Base-by-base conservation (phyloP, 441 rosid species). In the Erysimum pusillum region DNA sequence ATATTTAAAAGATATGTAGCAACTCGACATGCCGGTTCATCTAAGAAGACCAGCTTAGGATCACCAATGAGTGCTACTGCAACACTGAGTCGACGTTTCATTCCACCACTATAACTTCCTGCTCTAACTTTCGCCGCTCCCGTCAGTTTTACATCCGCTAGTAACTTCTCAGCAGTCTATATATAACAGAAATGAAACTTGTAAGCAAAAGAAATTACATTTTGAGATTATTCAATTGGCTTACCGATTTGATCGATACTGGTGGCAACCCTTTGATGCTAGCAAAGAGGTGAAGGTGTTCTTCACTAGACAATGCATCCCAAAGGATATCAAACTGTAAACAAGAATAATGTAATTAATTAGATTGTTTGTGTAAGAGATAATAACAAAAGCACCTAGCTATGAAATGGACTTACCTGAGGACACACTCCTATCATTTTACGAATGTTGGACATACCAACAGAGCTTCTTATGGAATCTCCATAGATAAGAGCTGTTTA, bases 301-400 rank as follows among this genome's bases (percentile, higher is more conserved):
- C 98, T 79, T 88, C 83, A 73, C 98, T 92, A 11, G 94, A 88
- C 64, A 95, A 83, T 38, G 89, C 91, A 78, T 88, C 94, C 99
- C 99, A 95, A 56, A 95, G 95, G 69, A 95, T 90, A 73, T 95
- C 96, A 82, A 95, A 95, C 99, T 95, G 74, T n/a, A n/a, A n/a
- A n/a, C n/a, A n/a, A n/a, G n/a, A n/a, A n/a, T n/a, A n/a, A n/a
- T n/a, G n/a, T n/a, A n/a, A n/a, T n/a, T n/a, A n/a, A n/a, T n/a
- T n/a, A n/a, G n/a, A n/a, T n/a, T n/a, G n/a, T n/a, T n/a, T n/a
- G n/a, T n/a, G n/a, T n/a, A n/a, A n/a, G n/a, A n/a, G n/a, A n/a
- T n/a, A n/a, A n/a, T n/a, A n/a, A n/a, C n/a, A n/a, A n/a, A n/a
- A n/a, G n/a, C n/a, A n/a, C n/a, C n/a, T n/a, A n/a, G n/a, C n/a